These are phyloP conservation scores for Aspergillus sp. DNA, from an alignment of 2,329 filamentous ascomycete species.

Conservation along the genomic window DNA sequence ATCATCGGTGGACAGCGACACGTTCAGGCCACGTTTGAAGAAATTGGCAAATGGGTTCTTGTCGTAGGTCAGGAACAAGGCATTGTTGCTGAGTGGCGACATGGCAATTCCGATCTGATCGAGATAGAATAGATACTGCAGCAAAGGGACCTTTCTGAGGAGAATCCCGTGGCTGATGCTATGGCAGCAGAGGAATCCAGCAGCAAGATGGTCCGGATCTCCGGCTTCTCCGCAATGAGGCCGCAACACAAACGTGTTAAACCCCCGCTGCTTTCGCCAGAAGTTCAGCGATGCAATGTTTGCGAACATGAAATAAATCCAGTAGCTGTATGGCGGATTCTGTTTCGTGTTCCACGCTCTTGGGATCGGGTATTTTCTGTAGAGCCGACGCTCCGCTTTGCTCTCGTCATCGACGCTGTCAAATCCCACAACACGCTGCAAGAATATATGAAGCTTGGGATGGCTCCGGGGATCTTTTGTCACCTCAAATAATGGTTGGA, in stretches of 20 bases:
- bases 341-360: slow-evolving; percentile 86
- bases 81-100: slow-evolving; percentile 99
- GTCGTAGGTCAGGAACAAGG: slow-evolving; percentile 92
- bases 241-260: slow-evolving; percentile 91
- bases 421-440: slow-evolving; percentile 93
- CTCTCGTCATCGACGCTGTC: slow-evolving; percentile 98
- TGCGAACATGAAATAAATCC: slow-evolving; percentile 95
- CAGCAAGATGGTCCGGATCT: slow-evolving; percentile 92
- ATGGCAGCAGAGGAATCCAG: slow-evolving; percentile 87
- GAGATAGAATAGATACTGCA: slow-evolving; percentile 97
- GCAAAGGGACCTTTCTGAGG: slow-evolving; percentile 85
- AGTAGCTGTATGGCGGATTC: slow-evolving; percentile 98
- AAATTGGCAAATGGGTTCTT: slow-evolving; percentile 95
- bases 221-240: slow-evolving; percentile 97
- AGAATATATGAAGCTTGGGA: slow-evolving; percentile 89
- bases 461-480: slow-evolving; percentile 83
- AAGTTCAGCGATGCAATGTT: slow-evolving; percentile 91
- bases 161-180: slow-evolving; percentile 95
- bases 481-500: slow-evolving; percentile 91
- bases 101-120: slow-evolving; percentile 98
- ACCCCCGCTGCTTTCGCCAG: slow-evolving; percentile 85
- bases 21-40: slow-evolving; percentile 91
- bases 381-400: slow-evolving; percentile 91
- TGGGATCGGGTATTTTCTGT: slow-evolving; percentile 90
- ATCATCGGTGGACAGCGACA: slow-evolving; percentile 94